phyloP scores from a whole-genome alignment of 768 basidiomycete species.

The Mycena filopes region DNA sequence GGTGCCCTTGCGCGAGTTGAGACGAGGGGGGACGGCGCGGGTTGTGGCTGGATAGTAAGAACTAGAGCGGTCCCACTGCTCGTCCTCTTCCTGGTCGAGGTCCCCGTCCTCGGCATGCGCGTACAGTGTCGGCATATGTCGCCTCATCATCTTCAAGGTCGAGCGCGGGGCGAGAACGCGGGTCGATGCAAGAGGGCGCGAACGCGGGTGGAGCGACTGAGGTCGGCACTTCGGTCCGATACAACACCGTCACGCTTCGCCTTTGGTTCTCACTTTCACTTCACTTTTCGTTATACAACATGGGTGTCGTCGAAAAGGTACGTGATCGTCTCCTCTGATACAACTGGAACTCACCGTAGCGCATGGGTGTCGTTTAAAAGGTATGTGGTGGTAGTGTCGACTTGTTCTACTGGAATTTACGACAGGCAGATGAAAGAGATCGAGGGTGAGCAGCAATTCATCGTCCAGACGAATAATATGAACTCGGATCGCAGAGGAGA shows the following conservation, averaged over 20 bases:
- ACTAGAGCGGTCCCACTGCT: constrained; percentile 54
- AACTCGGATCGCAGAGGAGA: constrained; percentile 75
- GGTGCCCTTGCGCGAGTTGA: constrained; percentile 40
- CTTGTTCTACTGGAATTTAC: constrained; percentile 15
- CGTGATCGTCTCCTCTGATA: constrained; percentile 9
- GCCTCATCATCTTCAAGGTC: constrained; percentile 46
- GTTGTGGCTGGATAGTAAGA: constrained; percentile 46
- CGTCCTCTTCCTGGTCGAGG: constrained; percentile 60
- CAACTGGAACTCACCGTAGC: constrained; percentile 33
- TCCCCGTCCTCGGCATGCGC: constrained; percentile 71
- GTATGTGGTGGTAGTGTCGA: constrained; percentile 42
- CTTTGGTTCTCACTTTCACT: too few species aligned
- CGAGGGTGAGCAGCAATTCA: constrained; percentile 72
- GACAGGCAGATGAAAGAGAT: constrained; percentile 87
- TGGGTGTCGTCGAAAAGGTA: constrained; percentile 96
- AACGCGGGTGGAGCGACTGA: too few species aligned
- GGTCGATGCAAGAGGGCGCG: too few species aligned
- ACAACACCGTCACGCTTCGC: background rate
- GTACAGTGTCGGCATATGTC: constrained; percentile 77
- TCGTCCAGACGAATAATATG: background rate
- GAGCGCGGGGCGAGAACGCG: too few species aligned
- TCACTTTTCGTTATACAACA: constrained; percentile 54
- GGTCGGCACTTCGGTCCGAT: background rate
- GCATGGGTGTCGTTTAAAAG: constrained; percentile 97
- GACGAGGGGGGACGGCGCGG: constrained; percentile 41